These are phyloP conservation scores for Debaryomyces fabryi DNA, from an alignment of 1,139 yeast genomes.

Conservation along the genomic window DNA sequence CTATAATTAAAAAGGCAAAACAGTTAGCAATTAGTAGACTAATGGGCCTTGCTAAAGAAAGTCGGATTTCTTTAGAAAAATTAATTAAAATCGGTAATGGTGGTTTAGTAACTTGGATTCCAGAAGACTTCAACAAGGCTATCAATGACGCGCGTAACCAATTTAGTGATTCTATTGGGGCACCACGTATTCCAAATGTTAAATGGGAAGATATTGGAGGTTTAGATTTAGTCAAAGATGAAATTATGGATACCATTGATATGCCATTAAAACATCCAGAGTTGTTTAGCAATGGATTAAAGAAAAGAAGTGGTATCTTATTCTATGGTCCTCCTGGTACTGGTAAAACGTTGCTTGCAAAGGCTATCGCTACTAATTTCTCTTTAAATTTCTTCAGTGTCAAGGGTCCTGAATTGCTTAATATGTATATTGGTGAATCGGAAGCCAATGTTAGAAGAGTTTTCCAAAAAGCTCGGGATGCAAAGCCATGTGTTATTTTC, in stretches of 20 bases:
- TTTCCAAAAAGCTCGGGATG: slow-evolving; percentile 92
- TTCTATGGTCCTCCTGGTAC: slow-evolving; percentile 99
- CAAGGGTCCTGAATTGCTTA: slow-evolving; percentile 91
- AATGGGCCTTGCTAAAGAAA: slow-evolving; percentile 25
- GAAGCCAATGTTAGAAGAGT: slow-evolving; percentile 96
- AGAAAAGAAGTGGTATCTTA: slow-evolving; percentile 89
- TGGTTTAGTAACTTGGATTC: slow-evolving; percentile 57
- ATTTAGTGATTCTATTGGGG: slow-evolving; percentile 93
- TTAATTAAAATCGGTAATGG: slow-evolving; percentile 46
- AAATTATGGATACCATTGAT: slow-evolving; percentile 91
- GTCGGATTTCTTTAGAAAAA: slow-evolving; percentile 23
- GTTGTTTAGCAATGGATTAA: slow-evolving; percentile 81
- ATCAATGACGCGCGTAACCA: slow-evolving; percentile 83
- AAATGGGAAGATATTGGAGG: slow-evolving; percentile 97
- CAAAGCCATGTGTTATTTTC: slow-evolving; percentile 95
- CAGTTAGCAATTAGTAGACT: slow-evolving; percentile 57
- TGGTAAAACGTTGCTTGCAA: slow-evolving; percentile 91
- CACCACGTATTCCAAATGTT: slow-evolving; percentile 93
- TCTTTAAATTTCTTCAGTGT: slow-evolving; percentile 93
- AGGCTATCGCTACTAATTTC: slow-evolving; percentile 94
- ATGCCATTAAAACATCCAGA: slow-evolving; percentile 95
- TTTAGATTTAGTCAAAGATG: slow-evolving; percentile 83
- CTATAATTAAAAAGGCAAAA: slow-evolving; percentile 71
- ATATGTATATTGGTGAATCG: slow-evolving; percentile 98
- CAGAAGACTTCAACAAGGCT: slow-evolving; percentile 70